Percentiles rank a stretch among this genome's conserved stretches.
Conservation (phyloP, 441 rosid genomes). For the Rhodomyrtus psidioides region DNA sequence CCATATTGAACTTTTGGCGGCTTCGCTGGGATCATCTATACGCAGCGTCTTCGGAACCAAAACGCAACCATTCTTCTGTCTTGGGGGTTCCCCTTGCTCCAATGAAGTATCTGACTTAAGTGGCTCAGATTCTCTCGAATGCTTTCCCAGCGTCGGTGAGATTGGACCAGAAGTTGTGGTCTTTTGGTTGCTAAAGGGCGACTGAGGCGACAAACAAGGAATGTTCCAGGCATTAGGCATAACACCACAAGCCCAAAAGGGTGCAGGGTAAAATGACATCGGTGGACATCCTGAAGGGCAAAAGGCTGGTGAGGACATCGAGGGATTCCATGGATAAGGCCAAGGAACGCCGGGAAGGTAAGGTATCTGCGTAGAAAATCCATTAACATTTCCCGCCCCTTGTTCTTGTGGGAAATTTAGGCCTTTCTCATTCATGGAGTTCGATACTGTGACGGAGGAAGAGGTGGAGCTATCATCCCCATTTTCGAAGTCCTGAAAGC, state of each 20-base stretch:
- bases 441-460: slow-evolving; percentile 48
- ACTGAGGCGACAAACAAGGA: slow-evolving; percentile 46
- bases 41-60: slow-evolving; percentile 68
- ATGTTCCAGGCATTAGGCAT: slow-evolving; percentile 36
- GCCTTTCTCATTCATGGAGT: slow-evolving; percentile 39
- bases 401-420: slow-evolving; percentile 26
- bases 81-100: slow-evolving; percentile 20
- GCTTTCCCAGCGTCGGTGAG: slow-evolving; percentile 54
- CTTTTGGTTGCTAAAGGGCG: slow-evolving; percentile 20
- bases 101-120: slow-evolving; percentile 15
- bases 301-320: slow-evolving; percentile 35
- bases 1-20: slow-evolving; percentile 97
- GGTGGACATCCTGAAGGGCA: slow-evolving; percentile 6
- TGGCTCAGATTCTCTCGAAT: slow-evolving; percentile 44
- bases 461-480: slow-evolving; percentile 67
- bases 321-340: slow-evolving; percentile 71
- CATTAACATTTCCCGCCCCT: slow-evolving; percentile 21
- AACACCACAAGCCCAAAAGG: slow-evolving; percentile 45
- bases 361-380: slow-evolving; percentile 42
- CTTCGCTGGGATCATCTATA: slow-evolving; percentile 73
- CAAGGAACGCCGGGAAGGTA: slow-evolving; percentile 71
- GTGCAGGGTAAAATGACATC: slow-evolving; percentile 45
- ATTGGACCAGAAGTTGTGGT: slow-evolving; percentile 15
- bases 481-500: slow-evolving; percentile 25
- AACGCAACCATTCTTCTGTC: slow-evolving; percentile 29